Evolutionary conservation across 169 alveolate species (phyloP).

Genomic region (Cryptosporidium canis): DNA sequence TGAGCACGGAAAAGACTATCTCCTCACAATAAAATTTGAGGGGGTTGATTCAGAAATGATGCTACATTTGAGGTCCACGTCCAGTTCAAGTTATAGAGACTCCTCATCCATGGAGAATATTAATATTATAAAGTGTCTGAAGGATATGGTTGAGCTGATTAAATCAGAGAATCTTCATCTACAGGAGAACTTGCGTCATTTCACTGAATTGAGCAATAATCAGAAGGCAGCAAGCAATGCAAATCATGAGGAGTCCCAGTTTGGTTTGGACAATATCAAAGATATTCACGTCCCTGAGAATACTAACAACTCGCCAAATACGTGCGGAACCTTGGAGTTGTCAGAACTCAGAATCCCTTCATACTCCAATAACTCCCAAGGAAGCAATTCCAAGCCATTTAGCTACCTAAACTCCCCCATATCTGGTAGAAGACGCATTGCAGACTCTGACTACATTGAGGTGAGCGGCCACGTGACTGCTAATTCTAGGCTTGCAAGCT

Average conservation of each 20-base stretch:
- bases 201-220: constrained; percentile 6
- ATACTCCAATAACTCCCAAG: not conserved
- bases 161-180: constrained; percentile 27
- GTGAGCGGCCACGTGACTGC: too few relatives aligned
- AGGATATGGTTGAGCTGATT: constrained; percentile 40
- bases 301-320: constrained; percentile 22
- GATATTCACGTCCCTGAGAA: not conserved
- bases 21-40: not conserved
- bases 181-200: constrained; percentile 5
- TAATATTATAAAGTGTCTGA: constrained; percentile 4
- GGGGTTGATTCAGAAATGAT: constrained; percentile 18
- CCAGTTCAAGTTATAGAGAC: not conserved
- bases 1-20: constrained; percentile 12
- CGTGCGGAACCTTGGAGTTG: constrained; percentile 50
- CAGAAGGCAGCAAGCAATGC: not conserved
- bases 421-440: too few relatives aligned
- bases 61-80: constrained; percentile 20
- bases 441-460: too few relatives aligned
- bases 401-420: too few relatives aligned
- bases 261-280: too few relatives aligned
- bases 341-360: constrained; percentile 34
- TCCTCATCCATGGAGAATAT: not conserved
- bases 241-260: not conserved
- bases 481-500: not conserved
- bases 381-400: too few relatives aligned